Percentiles rank a stretch among this genome's conserved stretches.
Conservation (phyloP, 805 yeast species). For the Candida schatavii region DNA sequence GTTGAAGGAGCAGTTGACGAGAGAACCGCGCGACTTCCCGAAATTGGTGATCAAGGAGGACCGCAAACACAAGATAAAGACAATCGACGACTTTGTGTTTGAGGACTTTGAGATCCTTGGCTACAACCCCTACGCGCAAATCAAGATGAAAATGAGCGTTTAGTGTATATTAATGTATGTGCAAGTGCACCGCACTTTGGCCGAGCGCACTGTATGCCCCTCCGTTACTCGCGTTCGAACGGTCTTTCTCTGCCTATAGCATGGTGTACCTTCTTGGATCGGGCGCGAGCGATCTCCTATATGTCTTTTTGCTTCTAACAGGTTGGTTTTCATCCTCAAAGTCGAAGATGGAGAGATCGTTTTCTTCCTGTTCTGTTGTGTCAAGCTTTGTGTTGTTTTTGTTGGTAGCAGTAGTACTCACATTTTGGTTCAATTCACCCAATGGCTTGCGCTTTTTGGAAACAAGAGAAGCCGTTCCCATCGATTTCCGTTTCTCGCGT, state of each 20-base stretch:
- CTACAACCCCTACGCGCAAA: conserved; percentile 78
- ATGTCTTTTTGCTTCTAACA: not conserved
- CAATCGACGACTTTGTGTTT: conserved; percentile 82
- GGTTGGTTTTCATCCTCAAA: conserved; percentile 20
- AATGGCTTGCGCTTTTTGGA: too few relatives aligned
- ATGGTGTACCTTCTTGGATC: conserved; percentile 9
- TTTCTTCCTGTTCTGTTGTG: too few relatives aligned
- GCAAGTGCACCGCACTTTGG: too few relatives aligned
- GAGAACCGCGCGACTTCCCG: conserved; percentile 82
- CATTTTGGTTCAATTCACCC: too few relatives aligned
- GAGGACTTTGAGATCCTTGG: conserved; percentile 84
- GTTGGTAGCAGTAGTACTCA: too few relatives aligned
- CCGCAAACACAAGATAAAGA: conserved; percentile 40
- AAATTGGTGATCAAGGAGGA: conserved; percentile 66
- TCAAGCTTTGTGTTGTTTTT: too few relatives aligned
- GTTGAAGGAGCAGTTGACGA: conserved; percentile 68
- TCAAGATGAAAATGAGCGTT: conserved; percentile 97
- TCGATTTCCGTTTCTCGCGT: too few relatives aligned
- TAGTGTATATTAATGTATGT: conserved; percentile 26
- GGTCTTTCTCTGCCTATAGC: conserved; percentile 4
- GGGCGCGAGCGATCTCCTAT: conserved; percentile 2
- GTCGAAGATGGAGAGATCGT: conserved; percentile 43
- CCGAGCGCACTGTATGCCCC: too few relatives aligned
- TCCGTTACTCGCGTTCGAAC: too few relatives aligned
- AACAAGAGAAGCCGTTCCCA: too few relatives aligned